Evolutionary conservation across 148 eudicot genomes (phyloP), one percentile per base, ranked within the genome.

Genomic region (Rhododendron griersonianum): DNA sequence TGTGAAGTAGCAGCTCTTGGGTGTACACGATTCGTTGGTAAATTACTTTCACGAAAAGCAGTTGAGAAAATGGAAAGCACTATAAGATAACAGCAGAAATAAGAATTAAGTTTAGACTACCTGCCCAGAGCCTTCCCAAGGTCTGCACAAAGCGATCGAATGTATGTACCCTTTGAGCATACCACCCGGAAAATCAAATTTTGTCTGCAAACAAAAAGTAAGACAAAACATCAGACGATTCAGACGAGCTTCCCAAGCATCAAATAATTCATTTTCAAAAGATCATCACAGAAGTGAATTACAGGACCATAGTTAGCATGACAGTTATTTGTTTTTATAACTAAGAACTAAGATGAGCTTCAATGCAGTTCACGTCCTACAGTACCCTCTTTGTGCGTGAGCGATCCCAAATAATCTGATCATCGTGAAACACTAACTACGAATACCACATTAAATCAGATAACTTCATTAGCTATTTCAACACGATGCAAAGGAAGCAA

Each of bases 91-190:
- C 45, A 25, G 1, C 8, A 86, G 2, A 82, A 61, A 78, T 78
- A 45, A 48, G 65, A 53, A 53, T 33, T 9, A 11, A 84, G 25
- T 33, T 19, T 84, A 85, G 44, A 45, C 61, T 93, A 98, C 99
- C 98, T 98, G 89, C 93, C 93, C 57, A 98, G 93, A 89, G 96
- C 92, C 89, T 95, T 98, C 63, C 96, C 99, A 79, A 98, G 77
- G 91, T 98, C 99, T 50, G 98, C 98, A 87, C 99, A 98, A 75
- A 98, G 95, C 37, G 99, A 95, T 74, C 99, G 93, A 48, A 98
- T 92, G 83, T 98, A 98, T 25, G 99, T 98, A 41, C 99, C 98
- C 91, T 98, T 98, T 47, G 98, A 95, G 87, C 98, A 98, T 82
- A 88, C 94, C 89, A 98, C 98, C 82, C 96, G 90, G 86, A 98